A percentile compares a stretch with the other conserved stretches of the same genome.
These are phyloP conservation scores for Aureobasidium sp. DNA, from an alignment of 2,329 filamentous ascomycete genomes.

Conservation along the genomic window DNA sequence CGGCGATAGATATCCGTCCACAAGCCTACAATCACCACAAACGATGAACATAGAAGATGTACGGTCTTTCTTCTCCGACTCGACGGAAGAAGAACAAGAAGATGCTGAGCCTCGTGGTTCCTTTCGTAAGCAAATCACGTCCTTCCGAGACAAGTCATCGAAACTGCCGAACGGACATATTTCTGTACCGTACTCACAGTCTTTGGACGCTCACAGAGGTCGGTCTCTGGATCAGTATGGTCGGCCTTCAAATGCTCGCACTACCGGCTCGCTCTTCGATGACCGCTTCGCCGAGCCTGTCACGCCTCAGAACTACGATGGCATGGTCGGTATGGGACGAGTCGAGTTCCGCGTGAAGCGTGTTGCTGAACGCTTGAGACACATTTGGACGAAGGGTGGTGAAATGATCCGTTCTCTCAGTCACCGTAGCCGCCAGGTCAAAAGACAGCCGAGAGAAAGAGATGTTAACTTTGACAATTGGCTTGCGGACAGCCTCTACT, in stretches of 20 bases:
- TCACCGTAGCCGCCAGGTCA: background rate
- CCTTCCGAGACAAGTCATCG: slow-evolving; percentile 23
- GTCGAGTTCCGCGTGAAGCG: slow-evolving; percentile 34
- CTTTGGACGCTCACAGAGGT: slow-evolving; percentile 18
- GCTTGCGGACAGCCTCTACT: slow-evolving; percentile 20
- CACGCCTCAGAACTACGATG: slow-evolving; percentile 23
- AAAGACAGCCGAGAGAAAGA: slow-evolving; percentile 14
- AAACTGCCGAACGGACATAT: slow-evolving; percentile 13
- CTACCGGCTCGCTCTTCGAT: background rate
- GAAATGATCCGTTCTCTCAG: slow-evolving; percentile 24
- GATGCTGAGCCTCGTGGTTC: slow-evolving; percentile 20
- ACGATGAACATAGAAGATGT: slow-evolving; percentile 34
- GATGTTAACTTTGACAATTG: slow-evolving; percentile 20
- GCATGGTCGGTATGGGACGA: slow-evolving; percentile 31
- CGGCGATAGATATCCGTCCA: slow-evolving; percentile 44
- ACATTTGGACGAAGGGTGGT: slow-evolving; percentile 29
- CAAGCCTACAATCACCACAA: slow-evolving; percentile 37
- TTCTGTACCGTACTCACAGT: slow-evolving; percentile 19
- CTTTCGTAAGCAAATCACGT: slow-evolving; percentile 32
- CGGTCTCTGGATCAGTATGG: slow-evolving; percentile 26
- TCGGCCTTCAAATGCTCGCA: slow-evolving; percentile 19
- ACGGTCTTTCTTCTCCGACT: slow-evolving; percentile 37
- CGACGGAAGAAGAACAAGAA: slow-evolving; percentile 26
- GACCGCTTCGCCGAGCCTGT: slow-evolving; percentile 9
- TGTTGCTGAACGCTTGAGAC: slow-evolving; percentile 33